Conservation (phyloP, 2,329 filamentous ascomycete genomes). For the Westerdykella sp. region DNA sequence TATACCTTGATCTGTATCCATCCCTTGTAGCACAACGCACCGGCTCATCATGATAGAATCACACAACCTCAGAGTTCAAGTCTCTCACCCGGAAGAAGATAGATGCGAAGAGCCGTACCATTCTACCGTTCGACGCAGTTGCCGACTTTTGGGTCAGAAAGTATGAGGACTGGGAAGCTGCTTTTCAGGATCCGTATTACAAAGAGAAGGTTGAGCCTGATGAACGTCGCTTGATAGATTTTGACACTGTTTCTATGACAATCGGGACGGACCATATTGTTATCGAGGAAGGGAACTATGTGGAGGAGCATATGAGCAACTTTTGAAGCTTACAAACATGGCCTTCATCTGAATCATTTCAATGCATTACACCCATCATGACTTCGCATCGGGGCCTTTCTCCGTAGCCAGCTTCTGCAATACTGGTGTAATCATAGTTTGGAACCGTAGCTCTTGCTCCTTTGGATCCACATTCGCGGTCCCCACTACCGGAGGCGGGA, state of each 20-base stretch:
- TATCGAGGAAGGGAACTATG: slow-evolving; percentile 11
- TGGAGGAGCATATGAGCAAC: slow-evolving; percentile 3
- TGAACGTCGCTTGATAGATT: slow-evolving; percentile 19
- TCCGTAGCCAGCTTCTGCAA: no score
- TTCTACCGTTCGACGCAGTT: slow-evolving; percentile 16
- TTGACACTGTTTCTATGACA: slow-evolving; percentile 9
- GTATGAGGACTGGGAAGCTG: slow-evolving; percentile 20
- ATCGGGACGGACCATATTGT: slow-evolving; percentile 11
- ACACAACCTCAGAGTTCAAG: slow-evolving; percentile 15
- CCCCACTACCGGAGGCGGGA: no score
- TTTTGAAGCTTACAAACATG: neutral
- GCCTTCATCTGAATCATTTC: neutral
- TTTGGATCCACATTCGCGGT: no score
- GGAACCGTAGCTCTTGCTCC: no score
- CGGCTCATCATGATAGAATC: slow-evolving; percentile 9
- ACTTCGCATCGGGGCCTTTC: no score
- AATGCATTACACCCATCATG: neutral
- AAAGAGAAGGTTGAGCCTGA: slow-evolving; percentile 14
- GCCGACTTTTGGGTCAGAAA: slow-evolving; percentile 22
- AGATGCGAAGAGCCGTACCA: slow-evolving; percentile 5
- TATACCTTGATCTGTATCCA: neutral
- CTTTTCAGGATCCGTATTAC: slow-evolving; percentile 20
- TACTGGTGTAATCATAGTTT: no score
- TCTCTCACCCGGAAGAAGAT: slow-evolving; percentile 10
- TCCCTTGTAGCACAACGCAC: neutral